A percentile compares a stretch with the other conserved stretches of the same genome.
These are phyloP conservation scores for Salix brachista DNA, from an alignment of 345 rosid genomes.

Conservation along the genomic window DNA sequence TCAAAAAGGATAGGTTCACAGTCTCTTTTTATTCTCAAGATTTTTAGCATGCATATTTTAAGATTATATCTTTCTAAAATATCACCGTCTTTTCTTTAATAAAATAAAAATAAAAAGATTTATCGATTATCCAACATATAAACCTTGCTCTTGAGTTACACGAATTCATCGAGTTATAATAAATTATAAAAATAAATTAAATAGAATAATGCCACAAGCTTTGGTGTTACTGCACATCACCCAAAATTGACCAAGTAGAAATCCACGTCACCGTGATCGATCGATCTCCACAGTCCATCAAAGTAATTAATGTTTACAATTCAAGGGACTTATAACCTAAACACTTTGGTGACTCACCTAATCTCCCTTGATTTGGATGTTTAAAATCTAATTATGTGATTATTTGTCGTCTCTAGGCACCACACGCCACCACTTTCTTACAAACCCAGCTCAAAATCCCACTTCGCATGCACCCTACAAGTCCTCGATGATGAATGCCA, in stretches of 20 bases:
- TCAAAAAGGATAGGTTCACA: too few relatives aligned
- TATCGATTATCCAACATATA: too few relatives aligned
- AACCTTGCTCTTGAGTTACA: too few relatives aligned
- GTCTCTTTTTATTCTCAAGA: too few relatives aligned
- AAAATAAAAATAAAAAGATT: too few relatives aligned
- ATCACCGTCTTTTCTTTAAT: too few relatives aligned
- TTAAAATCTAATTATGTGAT: neutral
- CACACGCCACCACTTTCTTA: neutral
- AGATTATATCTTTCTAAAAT: too few relatives aligned
- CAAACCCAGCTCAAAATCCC: neutral
- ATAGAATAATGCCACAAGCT: neutral
- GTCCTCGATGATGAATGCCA: neutral
- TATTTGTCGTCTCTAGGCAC: neutral
- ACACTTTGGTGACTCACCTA: neutral
- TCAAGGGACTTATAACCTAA: neutral
- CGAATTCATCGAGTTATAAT: too few relatives aligned
- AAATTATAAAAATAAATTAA: too few relatives aligned
- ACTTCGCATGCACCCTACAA: neutral
- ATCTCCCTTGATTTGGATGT: slow-evolving; percentile 7
- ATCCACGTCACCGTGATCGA: neutral
- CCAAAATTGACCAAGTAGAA: neutral
- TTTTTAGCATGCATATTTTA: too few relatives aligned
- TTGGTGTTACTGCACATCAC: neutral
- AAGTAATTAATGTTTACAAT: neutral
- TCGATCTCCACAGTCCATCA: neutral